phyloP scores from a whole-genome alignment of 1,284 basidiomycete species.

The Fomitopsis schrenkii region DNA sequence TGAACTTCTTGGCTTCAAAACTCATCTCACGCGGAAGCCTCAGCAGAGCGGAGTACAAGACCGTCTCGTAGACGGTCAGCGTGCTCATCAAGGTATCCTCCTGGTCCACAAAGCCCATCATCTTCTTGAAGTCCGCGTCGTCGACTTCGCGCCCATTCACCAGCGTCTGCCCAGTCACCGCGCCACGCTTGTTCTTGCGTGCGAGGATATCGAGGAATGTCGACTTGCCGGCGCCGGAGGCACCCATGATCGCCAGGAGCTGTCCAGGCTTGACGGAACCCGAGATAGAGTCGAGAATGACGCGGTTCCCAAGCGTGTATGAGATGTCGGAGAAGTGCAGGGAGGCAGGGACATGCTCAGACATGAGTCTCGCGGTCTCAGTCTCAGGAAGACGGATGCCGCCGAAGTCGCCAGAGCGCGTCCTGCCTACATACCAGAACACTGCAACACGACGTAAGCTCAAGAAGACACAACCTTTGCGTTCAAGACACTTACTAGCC shows the following conservation, averaged over 20 bases:
- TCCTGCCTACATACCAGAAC: conserved; percentile 86
- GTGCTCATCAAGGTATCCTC: conserved; percentile 97
- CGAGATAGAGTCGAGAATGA: conserved; percentile 76
- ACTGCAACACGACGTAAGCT: conserved; percentile 35
- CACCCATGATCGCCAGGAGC: conserved; percentile 93
- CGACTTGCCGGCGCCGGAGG: conserved; percentile 95
- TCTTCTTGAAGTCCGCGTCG: conserved; percentile 76
- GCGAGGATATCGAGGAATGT: conserved; percentile 96
- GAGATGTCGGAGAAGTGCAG: conserved; percentile 86
- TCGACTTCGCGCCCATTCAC: conserved; percentile 84
- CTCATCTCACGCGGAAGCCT: conserved; percentile 94
- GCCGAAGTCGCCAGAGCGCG: conserved; percentile 68
- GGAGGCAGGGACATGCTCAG: conserved; percentile 89
- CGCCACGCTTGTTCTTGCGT: conserved; percentile 81
- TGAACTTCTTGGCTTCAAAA: conserved; percentile 87
- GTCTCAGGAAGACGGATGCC: conserved; percentile 77
- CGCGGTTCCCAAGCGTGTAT: conserved; percentile 69
- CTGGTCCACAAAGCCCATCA: conserved; percentile 95
- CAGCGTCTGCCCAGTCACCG: conserved; percentile 70
- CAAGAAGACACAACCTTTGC: background rate
- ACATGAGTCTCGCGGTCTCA: conserved; percentile 84
- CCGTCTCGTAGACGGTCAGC: conserved; percentile 96
- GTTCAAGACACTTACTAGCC: conserved; percentile 33
- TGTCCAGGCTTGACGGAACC: conserved; percentile 86
- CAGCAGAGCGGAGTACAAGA: conserved; percentile 89